Evolutionary conservation across 2,329 filamentous ascomycete species (phyloP).

Genomic region (Didymella segeticola): DNA sequence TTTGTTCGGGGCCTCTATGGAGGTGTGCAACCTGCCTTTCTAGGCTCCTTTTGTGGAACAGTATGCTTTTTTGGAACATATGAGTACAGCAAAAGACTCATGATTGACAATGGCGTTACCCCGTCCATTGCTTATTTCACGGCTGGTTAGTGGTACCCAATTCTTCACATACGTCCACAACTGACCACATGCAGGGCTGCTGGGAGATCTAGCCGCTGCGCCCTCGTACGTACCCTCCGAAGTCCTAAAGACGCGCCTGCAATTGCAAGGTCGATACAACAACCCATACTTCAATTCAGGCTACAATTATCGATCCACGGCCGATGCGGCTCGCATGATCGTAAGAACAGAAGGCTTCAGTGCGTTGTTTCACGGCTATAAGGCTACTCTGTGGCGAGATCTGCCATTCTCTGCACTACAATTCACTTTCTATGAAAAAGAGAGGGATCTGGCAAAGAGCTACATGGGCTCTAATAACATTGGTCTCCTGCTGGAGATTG

Average conservation of each 20-base stretch:
- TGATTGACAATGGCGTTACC: slow-evolving; percentile 84
- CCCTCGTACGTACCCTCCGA: slow-evolving; percentile 96
- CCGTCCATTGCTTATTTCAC: slow-evolving; percentile 85
- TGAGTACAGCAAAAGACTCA: slow-evolving; percentile 88
- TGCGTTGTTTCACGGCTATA: slow-evolving; percentile 95
- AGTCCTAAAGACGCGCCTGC: slow-evolving; percentile 94
- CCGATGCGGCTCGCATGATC: slow-evolving; percentile 86
- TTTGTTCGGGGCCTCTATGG: slow-evolving; percentile 85
- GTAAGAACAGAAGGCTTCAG: slow-evolving; percentile 79
- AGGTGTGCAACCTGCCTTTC: slow-evolving; percentile 88
- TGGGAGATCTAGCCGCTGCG: slow-evolving; percentile 91
- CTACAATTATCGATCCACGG: slow-evolving; percentile 91
- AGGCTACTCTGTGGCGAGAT: slow-evolving; percentile 92
- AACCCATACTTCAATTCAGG: slow-evolving; percentile 93
- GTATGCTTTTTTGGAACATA: slow-evolving; percentile 96
- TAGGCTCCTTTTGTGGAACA: slow-evolving; percentile 92
- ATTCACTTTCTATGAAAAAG: slow-evolving; percentile 98
- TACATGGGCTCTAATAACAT: slow-evolving; percentile 85
- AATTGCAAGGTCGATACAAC: slow-evolving; percentile 93
- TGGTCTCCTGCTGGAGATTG: slow-evolving; percentile 80
- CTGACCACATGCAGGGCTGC: slow-evolving; percentile 65
- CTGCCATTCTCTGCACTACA: slow-evolving; percentile 95
- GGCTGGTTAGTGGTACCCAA: slow-evolving; percentile 65
- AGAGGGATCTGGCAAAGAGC: slow-evolving; percentile 78
- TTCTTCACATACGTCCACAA: neutral